phyloP scores from a whole-genome alignment of 306 rosid genomes.

The Astragalus glycyphyllos region DNA sequence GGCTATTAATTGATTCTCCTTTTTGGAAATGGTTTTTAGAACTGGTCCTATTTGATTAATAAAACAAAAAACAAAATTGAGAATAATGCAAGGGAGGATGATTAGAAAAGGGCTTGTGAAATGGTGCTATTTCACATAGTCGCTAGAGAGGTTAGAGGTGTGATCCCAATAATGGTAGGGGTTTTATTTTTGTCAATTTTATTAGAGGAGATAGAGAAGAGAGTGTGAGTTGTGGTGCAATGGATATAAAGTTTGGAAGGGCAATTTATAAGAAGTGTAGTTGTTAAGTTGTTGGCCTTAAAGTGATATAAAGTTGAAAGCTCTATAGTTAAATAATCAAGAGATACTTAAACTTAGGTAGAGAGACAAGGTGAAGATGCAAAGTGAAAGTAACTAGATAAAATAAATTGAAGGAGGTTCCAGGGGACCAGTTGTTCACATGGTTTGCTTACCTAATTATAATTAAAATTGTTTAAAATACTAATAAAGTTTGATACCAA shows the following conservation, averaged over 20 bases:
- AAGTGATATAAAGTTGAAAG: slow-evolving; percentile 35
- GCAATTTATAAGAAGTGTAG: slow-evolving; percentile 42
- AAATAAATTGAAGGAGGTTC: slow-evolving; percentile 8
- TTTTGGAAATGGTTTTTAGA: slow-evolving; percentile 27
- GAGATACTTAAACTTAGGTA: background rate
- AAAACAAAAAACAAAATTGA: slow-evolving; percentile 31
- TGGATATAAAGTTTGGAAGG: background rate
- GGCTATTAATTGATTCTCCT: no score
- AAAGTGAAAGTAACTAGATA: background rate
- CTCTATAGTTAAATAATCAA: background rate
- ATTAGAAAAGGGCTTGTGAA: background rate
- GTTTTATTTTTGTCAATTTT: background rate
- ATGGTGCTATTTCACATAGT: background rate
- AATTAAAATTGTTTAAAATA: slow-evolving; percentile 31
- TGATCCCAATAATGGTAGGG: background rate
- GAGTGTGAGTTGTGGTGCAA: slow-evolving; percentile 7
- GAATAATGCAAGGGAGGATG: slow-evolving; percentile 14
- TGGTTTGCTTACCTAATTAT: slow-evolving; percentile 50
- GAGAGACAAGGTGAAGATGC: slow-evolving; percentile 13
- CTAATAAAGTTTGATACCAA: slow-evolving; percentile 32
- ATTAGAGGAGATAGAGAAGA: background rate
- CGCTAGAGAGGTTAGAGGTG: background rate
- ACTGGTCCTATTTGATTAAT: slow-evolving; percentile 48
- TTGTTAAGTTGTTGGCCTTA: slow-evolving; percentile 42
- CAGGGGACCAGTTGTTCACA: background rate